Percentiles rank a stretch among this genome's conserved stretches.
phyloP scores from a whole-genome alignment of 345 rosid genomes.

The Syzygium aqueum region DNA sequence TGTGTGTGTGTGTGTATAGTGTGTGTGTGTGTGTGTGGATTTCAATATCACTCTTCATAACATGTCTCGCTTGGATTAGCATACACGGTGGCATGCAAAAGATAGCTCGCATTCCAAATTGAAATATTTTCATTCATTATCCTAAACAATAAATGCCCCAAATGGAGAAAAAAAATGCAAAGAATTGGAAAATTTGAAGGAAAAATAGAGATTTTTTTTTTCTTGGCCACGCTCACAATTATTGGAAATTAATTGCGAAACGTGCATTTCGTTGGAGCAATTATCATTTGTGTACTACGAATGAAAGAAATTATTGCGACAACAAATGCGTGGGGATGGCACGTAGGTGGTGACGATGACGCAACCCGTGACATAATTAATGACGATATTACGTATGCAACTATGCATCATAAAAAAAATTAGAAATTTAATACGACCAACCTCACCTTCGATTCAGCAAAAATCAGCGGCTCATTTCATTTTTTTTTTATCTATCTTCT shows the following conservation, averaged over 20 bases:
- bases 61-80: not conserved
- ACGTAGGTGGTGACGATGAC: not conserved
- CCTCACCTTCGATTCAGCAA: not conserved
- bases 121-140: not conserved
- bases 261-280: not conserved
- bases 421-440: not conserved
- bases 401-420: not conserved
- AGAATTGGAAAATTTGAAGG: not conserved
- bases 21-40: not conserved
- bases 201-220: not conserved
- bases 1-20: fast-evolving
- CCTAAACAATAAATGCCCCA: not conserved
- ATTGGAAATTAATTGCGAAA: not conserved
- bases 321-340: not conserved
- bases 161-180: not conserved
- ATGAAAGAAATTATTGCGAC: not conserved
- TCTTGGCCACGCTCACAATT: not conserved
- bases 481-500: not conserved
- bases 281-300: not conserved
- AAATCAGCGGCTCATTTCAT: not conserved
- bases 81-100: not conserved
- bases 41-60: not conserved
- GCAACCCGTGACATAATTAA: not conserved
- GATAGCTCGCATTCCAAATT: not conserved
- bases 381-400: not conserved